Conservation (phyloP, 2,329 filamentous ascomycete genomes). For the Sordariomycetes sp. region DNA sequence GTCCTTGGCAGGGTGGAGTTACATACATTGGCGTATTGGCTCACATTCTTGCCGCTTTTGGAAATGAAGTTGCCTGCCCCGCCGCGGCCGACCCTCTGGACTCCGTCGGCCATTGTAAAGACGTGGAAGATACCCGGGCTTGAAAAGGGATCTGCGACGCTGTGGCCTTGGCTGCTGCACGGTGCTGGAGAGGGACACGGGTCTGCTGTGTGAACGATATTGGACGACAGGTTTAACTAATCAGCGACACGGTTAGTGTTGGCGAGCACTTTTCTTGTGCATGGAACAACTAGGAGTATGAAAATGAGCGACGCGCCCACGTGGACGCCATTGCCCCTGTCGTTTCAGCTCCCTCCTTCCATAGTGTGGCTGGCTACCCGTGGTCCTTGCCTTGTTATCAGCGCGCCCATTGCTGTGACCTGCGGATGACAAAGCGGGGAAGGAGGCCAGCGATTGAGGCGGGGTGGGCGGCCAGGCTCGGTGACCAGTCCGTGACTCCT, state of each 20-base stretch:
- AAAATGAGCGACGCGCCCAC: background rate
- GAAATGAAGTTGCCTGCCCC: conserved; percentile 51
- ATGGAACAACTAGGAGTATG: background rate
- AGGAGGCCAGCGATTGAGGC: background rate
- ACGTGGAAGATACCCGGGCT: background rate
- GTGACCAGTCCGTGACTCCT: background rate
- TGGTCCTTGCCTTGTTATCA: background rate
- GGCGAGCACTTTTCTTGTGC: background rate
- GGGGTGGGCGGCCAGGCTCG: background rate
- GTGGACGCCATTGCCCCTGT: background rate
- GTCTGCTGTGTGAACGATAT: background rate
- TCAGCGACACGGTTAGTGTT: background rate
- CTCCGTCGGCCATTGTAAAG: conserved; percentile 22
- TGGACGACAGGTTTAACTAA: background rate
- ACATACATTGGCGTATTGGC: background rate
- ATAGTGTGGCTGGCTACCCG: background rate
- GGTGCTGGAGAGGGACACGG: background rate
- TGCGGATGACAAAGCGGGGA: background rate
- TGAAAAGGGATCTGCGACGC: background rate
- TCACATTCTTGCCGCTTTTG: conserved; percentile 13
- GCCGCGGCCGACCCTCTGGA: conserved; percentile 42
- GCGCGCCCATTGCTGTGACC: background rate
- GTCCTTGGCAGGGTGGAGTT: background rate
- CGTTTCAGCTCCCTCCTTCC: background rate
- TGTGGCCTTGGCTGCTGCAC: background rate